Evolutionary conservation across 108 stramenopile genomes (phyloP), one percentile per base, ranked within the genome.

Genomic region (Cyclotella cryptica): DNA sequence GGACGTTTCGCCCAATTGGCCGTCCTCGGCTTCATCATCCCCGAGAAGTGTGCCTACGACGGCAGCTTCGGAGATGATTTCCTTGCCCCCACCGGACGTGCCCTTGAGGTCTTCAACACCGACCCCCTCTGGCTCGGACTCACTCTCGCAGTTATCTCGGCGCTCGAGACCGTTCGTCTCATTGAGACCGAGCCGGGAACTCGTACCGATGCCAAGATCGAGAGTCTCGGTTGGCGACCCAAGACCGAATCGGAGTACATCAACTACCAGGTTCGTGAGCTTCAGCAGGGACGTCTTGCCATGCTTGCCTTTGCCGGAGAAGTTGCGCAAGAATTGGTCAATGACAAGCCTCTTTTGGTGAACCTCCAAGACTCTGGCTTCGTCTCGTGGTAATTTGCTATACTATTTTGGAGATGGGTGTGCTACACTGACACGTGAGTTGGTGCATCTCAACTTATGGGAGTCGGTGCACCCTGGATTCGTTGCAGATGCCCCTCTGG

Each of bases 251-350:
- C 66, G 19, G 67, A 72, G 53, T 84, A 87, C 45, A 83, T 83
- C 39, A 75, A 85, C 30, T 69, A 68, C 59, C 52, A 83, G 63
- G 81, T 88, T 51, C 74, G 66, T 72, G 89, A 91, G 59, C 75
- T 92, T 70, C 86, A 86, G 52, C 85, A 92, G 81, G 88, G 91
- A 68, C 87, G 92, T 46, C 81, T 93, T 51, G 92, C 92, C 26
- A 93, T 93, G 91, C 80, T 90, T 58, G 92, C 92, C 58, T 89
- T 92, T 69, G 84, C 85, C 46, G 93, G 91, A 59, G 89, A 89
- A 40, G 87, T 88, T 41, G 90, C 84, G 42, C 90, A 91, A 81
- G 80, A 81, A 61, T 77, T 81, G 80, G 66, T 79, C 29, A 79
- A 79, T 66, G 72, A 74, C 5, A 79, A 72, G 39, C 78, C 78